Percentiles rank a stretch among this genome's conserved stretches.
Evolutionary conservation across 179 eudicot species (phyloP).

Genomic region (Spergularia azorica): DNA sequence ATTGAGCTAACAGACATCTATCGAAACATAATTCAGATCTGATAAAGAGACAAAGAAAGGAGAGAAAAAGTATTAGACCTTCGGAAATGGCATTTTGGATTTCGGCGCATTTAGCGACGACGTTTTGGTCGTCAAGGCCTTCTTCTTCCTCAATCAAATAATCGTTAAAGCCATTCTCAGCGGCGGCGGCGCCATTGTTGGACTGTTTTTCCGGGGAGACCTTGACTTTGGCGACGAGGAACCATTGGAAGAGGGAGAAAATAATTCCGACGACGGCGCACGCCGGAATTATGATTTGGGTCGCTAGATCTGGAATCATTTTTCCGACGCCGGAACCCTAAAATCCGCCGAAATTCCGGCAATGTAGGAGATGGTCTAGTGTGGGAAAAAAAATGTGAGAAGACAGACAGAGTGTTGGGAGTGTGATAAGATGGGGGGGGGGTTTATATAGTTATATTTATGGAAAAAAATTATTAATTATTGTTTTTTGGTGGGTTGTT

Average conservation of each 20-base stretch:
- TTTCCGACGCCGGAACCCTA: conserved; percentile 22
- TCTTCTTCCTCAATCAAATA: conserved; percentile 72
- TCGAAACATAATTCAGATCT: too few species aligned
- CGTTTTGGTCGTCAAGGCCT: conserved; percentile 46
- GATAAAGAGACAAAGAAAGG: background rate
- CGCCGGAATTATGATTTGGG: conserved; percentile 58
- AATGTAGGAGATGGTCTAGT: background rate
- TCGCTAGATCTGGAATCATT: conserved; percentile 59
- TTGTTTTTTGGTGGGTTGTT: too few species aligned
- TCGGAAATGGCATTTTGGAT: conserved; percentile 76
- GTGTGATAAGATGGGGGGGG: background rate
- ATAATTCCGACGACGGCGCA: conserved; percentile 64
- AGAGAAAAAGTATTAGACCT: conserved; percentile 34
- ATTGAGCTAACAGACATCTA: too few species aligned
- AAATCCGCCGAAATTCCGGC: conserved; percentile 19
- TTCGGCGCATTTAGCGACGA: conserved; percentile 70
- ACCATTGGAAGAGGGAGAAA: conserved; percentile 65
- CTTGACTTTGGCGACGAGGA: conserved; percentile 57
- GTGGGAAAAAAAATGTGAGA: too few species aligned
- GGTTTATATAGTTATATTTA: too few species aligned
- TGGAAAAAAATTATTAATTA: too few species aligned
- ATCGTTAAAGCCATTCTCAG: conserved; percentile 47
- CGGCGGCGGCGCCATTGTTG: conserved; percentile 28
- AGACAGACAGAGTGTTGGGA: background rate
- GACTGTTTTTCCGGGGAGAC: conserved; percentile 35